A percentile compares a stretch with the other conserved stretches of the same genome.
Conservation (phyloP, 176 grass and related monocot genomes). For the Pharus latifolius region DNA sequence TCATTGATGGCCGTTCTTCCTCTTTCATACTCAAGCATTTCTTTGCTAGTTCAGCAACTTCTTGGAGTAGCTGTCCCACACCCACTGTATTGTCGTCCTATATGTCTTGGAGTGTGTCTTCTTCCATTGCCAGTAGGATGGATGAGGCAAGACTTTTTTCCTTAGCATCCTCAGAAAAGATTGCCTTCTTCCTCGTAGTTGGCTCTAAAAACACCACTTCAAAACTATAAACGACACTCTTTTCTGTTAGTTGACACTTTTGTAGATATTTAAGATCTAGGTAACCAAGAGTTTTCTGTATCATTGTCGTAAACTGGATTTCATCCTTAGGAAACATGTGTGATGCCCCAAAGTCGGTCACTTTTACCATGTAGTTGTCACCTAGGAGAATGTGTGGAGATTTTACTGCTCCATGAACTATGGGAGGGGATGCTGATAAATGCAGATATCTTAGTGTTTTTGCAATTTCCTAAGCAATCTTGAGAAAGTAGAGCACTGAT, state of each 20-base stretch:
- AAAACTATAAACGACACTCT: slow-evolving; percentile 20
- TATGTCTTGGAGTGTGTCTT: background rate
- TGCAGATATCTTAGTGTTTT: slow-evolving; percentile 13
- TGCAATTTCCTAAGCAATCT: slow-evolving; percentile 19
- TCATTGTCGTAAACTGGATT: slow-evolving; percentile 19
- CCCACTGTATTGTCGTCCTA: slow-evolving; percentile 12
- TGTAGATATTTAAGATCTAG: slow-evolving; percentile 16
- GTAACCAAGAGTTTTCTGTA: slow-evolving; percentile 14
- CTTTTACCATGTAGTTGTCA: slow-evolving; percentile 5
- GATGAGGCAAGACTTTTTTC: slow-evolving; percentile 8
- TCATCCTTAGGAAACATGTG: slow-evolving; percentile 13
- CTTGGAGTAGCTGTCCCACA: slow-evolving; percentile 15
- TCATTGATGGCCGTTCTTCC: slow-evolving; percentile 23
- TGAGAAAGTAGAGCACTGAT: no score
- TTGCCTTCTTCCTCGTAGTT: slow-evolving; percentile 5
- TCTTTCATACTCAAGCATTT: background rate
- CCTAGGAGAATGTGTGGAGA: slow-evolving; percentile 26
- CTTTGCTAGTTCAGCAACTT: slow-evolving; percentile 10
- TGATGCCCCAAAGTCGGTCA: slow-evolving; percentile 17
- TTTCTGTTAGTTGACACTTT: slow-evolving; percentile 16
- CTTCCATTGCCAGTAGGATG: slow-evolving; percentile 17
- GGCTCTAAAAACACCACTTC: slow-evolving; percentile 10
- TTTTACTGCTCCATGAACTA: slow-evolving; percentile 17
- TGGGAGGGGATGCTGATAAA: slow-evolving; percentile 5
- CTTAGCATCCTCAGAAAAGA: slow-evolving; percentile 3